Base-by-base conservation (phyloP, 768 basidiomycete genomes). In the Lanmaoa pseudosensibilis region DNA sequence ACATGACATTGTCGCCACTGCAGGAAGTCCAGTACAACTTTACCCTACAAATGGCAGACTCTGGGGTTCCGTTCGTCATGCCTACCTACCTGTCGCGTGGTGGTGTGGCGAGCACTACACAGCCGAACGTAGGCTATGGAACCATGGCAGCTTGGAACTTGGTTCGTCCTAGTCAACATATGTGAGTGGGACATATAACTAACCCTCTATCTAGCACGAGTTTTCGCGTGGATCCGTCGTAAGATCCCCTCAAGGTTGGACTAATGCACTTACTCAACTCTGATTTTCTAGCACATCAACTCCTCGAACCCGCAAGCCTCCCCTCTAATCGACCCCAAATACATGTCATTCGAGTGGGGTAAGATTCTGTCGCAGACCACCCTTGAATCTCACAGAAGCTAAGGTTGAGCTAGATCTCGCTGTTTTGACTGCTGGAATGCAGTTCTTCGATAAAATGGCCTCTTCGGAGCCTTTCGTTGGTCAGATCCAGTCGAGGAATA, bases 271-370 rank as follows among this genome's bases (percentile, higher is more conserved):
- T 32, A 12, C 47, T 48, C 21, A 48, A 23, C 33, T 48, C 9
- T 15, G 6, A 18, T 34, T 4, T 48, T 18, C 33, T 34, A 52
- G 51, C 51, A 34, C 23, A 46, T 46, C 41, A 52, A 34, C 12
- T 52, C 41, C 10, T 36, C 33, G 10, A 23, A 48, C 16, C 47
- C 47, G 6, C 47, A 34, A n/a, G 40, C 51, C 15, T 50, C 47
- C 25, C 54, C 54, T n/a, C 32, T 36, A 19, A 50, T 55, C 18
- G 23, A 55, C 33, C 54, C 47, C 5, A 34, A 34, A 16, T 41
- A 25, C 33, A 34, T 55, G 54, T 12, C 38, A 27, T 40, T 55
- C 2, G 39, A 55, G 4, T 55, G 46, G 53, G 46, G 46, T 54
- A 33, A 18, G 37, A 32, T 38, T 46, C 27, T 18, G 19, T 13